These are phyloP conservation scores for Neospermospora avenae DNA, from an alignment of 2,329 filamentous ascomycete genomes.

Conservation along the genomic window DNA sequence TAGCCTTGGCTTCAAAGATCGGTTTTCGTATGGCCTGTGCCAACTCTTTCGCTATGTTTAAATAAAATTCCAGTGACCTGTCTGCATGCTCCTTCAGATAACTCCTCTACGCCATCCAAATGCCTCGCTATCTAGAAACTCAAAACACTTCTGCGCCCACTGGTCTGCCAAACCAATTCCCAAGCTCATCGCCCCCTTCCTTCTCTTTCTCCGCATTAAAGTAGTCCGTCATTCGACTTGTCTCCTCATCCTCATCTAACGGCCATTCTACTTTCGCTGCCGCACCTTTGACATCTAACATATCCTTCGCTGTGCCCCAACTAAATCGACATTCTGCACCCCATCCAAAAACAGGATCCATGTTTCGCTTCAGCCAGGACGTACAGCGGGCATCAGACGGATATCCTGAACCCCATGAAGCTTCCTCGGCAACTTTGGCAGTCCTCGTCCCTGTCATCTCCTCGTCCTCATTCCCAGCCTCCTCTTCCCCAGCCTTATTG, in stretches of 20 bases:
- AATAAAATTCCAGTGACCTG: background rate
- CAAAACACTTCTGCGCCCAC: slow-evolving; percentile 33
- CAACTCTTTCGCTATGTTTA: background rate
- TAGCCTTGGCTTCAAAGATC: background rate
- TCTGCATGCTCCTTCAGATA: background rate
- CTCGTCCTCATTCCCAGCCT: slow-evolving; percentile 33
- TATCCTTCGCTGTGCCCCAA: slow-evolving; percentile 92
- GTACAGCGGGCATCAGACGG: slow-evolving; percentile 82
- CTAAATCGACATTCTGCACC: slow-evolving; percentile 89
- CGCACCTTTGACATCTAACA: slow-evolving; percentile 64
- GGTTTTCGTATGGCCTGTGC: background rate
- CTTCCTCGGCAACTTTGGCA: slow-evolving; percentile 35
- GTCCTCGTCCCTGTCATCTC: slow-evolving; percentile 28
- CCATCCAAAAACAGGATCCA: slow-evolving; percentile 96
- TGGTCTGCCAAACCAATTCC: slow-evolving; percentile 70
- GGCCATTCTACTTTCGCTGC: slow-evolving; percentile 83
- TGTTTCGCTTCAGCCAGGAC: slow-evolving; percentile 77
- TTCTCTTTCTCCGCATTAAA: slow-evolving; percentile 45
- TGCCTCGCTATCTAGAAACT: background rate
- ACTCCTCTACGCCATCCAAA: background rate
- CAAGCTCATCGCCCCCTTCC: slow-evolving; percentile 55
- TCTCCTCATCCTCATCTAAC: slow-evolving; percentile 64
- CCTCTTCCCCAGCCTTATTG: slow-evolving; percentile 29
- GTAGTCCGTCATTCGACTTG: slow-evolving; percentile 72
- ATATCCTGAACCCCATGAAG: slow-evolving; percentile 87